phyloP scores from a whole-genome alignment of 139 green algal genomes.

The Chlamydomonas eustigma region DNA sequence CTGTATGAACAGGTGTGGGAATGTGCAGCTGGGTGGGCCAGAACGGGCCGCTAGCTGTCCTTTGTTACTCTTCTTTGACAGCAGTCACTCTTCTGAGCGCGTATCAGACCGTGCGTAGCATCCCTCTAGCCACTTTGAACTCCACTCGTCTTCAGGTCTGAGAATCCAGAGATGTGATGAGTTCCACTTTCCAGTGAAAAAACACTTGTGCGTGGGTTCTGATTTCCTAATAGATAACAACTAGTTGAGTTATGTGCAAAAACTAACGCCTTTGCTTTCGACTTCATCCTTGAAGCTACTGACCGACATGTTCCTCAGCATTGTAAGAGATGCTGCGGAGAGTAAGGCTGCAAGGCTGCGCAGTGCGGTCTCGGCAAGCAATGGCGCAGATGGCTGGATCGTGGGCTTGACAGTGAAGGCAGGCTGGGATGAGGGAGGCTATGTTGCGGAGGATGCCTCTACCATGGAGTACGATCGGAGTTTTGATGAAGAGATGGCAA shows the following conservation, averaged over 20 bases:
- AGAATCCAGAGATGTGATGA: too few relatives aligned
- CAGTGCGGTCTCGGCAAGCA: not conserved
- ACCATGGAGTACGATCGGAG: conserved; percentile 26
- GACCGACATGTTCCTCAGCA: conserved; percentile 1
- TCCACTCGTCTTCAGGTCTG: conserved; percentile 49
- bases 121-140: conserved; percentile 68
- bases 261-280: too few relatives aligned
- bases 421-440: not conserved
- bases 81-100: not conserved
- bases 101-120: conserved; percentile 36
- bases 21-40: conserved; percentile 39
- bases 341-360: not conserved
- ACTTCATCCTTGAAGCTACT: conserved; percentile 5
- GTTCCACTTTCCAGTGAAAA: too few relatives aligned
- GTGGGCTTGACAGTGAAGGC: not conserved
- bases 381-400: not conserved
- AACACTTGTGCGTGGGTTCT: too few relatives aligned
- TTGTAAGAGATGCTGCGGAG: not conserved
- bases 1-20: conserved; percentile 6
- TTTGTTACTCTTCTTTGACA: conserved; percentile 19
- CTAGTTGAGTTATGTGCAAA: too few relatives aligned
- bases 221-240: too few relatives aligned
- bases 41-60: conserved; percentile 18
- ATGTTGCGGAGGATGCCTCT: conserved; percentile 8
- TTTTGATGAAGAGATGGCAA: conserved; percentile 29